These are phyloP conservation scores for Neurospora tetraspora DNA, from an alignment of 495 filamentous ascomycete genomes.

Conservation along the genomic window DNA sequence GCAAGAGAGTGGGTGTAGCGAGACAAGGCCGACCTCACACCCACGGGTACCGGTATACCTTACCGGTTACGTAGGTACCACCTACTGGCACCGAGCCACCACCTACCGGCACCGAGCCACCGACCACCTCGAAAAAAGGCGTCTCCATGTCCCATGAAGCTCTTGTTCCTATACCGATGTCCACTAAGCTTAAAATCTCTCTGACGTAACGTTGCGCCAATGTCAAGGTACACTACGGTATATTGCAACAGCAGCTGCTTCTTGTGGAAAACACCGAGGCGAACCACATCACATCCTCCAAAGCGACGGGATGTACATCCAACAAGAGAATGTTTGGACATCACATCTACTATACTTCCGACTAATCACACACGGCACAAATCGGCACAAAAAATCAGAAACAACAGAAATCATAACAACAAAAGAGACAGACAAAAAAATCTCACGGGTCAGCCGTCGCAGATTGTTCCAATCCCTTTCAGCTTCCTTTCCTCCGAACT, in stretches of 20 bases:
- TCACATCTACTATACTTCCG: not conserved
- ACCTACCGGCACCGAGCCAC: slow-evolving; percentile 34
- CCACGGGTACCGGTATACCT: not conserved
- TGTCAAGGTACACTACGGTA: not conserved
- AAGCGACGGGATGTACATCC: not conserved
- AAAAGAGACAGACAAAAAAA: not conserved
- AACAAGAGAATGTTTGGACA: not conserved
- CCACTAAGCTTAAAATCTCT: not conserved
- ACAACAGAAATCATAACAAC: not conserved
- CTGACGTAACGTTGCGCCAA: slow-evolving; percentile 25
- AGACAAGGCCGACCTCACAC: too few relatives aligned
- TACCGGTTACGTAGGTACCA: slow-evolving; percentile 13
- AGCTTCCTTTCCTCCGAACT: too few relatives aligned
- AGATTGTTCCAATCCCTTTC: not conserved
- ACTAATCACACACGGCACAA: not conserved
- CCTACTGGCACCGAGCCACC: too few relatives aligned
- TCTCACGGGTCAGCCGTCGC: not conserved
- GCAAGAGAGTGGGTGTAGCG: too few relatives aligned
- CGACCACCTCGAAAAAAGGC: slow-evolving; percentile 14
- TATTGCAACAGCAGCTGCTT: not conserved
- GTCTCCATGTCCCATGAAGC: slow-evolving; percentile 37
- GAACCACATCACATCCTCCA: not conserved
- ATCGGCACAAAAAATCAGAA: not conserved
- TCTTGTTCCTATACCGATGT: not conserved
- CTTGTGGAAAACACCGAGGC: not conserved